Evolutionary conservation across 768 basidiomycete species (phyloP), one percentile per base, ranked within the genome.

Genomic region (Naematelia aurantialba): DNA sequence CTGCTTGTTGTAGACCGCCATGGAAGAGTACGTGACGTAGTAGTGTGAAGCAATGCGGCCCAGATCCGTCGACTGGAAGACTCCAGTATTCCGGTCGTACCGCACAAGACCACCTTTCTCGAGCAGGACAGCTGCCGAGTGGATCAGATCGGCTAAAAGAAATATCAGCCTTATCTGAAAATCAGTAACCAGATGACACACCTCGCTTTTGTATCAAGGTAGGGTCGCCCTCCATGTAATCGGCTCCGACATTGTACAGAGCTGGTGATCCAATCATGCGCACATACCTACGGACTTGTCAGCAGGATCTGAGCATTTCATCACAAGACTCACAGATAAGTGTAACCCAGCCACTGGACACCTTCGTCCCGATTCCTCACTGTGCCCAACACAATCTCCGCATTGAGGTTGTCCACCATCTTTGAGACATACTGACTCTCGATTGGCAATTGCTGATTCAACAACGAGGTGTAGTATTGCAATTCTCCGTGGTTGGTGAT

Each of bases 371-470:
- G 82, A 78, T 96, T 98, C 65, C 96, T 81, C 55, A 98, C 86
- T 0, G 89, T 93, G 4, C 96, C 96, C 17, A 96, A 81, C 0
- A 98, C 94, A 45, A 98, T 88, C 80, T 98, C 96, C 13, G 94
- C 96, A 75, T 98, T 98, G 68, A 98, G 77, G 72, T 96, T 94
- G 73, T 99, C 96, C 25, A 91, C 89, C 64, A 99, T 80, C 75
- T 88, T 91, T 31, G 85, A 81, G 26, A 99, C 89, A 62, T 94
- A 90, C 78, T 98, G 96, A 14, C 85, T 87, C 79, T 99, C 96
- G 73, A 99, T 99, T 0, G 96, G 96, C 13, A 99, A 82, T 74
- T 98, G 96, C 78, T 96, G 92, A 71, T 98, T 98, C 81, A 96
- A 80, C 78, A 98, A 80, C 68, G 87, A 89, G 24, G 98, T 82